These are phyloP conservation scores for Iodosphaeria phyllophila DNA, from an alignment of 2,329 filamentous ascomycete genomes.

Conservation along the genomic window DNA sequence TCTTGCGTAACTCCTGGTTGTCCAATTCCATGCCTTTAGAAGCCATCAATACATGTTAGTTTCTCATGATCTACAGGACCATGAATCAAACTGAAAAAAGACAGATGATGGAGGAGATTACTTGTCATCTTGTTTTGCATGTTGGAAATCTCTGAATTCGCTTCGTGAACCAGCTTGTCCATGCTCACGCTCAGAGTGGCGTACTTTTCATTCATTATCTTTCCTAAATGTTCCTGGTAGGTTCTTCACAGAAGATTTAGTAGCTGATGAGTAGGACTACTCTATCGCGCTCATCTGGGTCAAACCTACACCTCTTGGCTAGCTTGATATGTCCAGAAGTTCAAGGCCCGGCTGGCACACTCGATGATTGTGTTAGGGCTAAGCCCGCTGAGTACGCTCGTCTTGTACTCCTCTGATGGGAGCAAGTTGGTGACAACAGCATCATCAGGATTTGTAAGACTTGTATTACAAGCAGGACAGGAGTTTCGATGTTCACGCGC, in stretches of 20 bases:
- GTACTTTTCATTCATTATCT: slow-evolving; percentile 56
- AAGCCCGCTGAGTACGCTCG: slow-evolving; percentile 65
- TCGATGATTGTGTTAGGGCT: slow-evolving; percentile 72
- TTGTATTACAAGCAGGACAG: slow-evolving; percentile 62
- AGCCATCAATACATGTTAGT: too few relatives aligned
- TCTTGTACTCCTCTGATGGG: slow-evolving; percentile 79
- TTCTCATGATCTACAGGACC: slow-evolving; percentile 19
- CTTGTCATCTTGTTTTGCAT: slow-evolving; percentile 47
- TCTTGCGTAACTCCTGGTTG: slow-evolving; percentile 43
- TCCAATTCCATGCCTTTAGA: slow-evolving; percentile 44
- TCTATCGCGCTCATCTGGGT: not conserved
- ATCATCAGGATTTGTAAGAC: slow-evolving; percentile 55
- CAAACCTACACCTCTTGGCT: slow-evolving; percentile 59
- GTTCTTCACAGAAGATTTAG: slow-evolving; percentile 24
- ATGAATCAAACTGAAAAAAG: slow-evolving; percentile 4
- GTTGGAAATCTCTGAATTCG: slow-evolving; percentile 50
- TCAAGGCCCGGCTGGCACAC: slow-evolving; percentile 59
- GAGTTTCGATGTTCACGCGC: slow-evolving; percentile 27
- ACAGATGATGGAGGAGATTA: slow-evolving; percentile 14
- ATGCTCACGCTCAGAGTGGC: slow-evolving; percentile 42
- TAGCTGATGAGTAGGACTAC: too few relatives aligned
- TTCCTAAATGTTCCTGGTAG: slow-evolving; percentile 61
- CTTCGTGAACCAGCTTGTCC: slow-evolving; percentile 56
- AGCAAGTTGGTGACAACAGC: slow-evolving; percentile 53
- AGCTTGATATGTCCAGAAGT: slow-evolving; percentile 76